phyloP scores from a whole-genome alignment of 495 filamentous ascomycete genomes.

The Aspergillus funiculosus region DNA sequence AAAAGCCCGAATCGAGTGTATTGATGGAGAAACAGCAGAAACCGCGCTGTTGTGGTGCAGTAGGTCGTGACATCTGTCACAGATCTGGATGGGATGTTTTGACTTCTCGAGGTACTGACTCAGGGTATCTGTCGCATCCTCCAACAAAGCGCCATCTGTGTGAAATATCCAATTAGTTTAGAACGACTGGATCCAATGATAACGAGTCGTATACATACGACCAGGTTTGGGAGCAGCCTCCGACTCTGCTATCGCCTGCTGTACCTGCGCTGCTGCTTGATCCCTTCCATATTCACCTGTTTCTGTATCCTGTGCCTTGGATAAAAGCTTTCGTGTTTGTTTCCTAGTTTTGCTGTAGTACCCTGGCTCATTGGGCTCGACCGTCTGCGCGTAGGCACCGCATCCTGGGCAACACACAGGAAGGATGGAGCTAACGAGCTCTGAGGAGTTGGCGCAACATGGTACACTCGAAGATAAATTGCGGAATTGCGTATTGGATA shows the following conservation, averaged over 20 bases:
- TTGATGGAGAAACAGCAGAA: slow-evolving; percentile 67
- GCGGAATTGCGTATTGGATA: slow-evolving; percentile 16
- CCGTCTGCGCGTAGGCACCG: slow-evolving; percentile 73
- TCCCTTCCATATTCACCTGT: slow-evolving; percentile 14
- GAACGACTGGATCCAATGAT: not conserved
- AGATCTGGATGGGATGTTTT: slow-evolving; percentile 46
- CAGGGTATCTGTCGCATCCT: slow-evolving; percentile 28
- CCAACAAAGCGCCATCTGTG: slow-evolving; percentile 39
- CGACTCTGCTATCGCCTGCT: slow-evolving; percentile 1
- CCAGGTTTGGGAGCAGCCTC: slow-evolving; percentile 17
- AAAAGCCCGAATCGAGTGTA: slow-evolving; percentile 72
- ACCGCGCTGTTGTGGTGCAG: slow-evolving; percentile 64
- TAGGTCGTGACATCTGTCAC: slow-evolving; percentile 80
- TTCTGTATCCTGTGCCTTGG: slow-evolving; percentile 26
- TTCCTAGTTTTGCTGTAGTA: slow-evolving; percentile 62
- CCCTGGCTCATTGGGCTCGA: slow-evolving; percentile 64
- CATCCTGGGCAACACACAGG: slow-evolving; percentile 71
- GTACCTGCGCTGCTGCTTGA: slow-evolving; percentile 20
- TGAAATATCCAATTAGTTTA: slow-evolving; percentile 13
- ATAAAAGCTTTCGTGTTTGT: slow-evolving; percentile 31
- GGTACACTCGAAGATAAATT: slow-evolving; percentile 20
- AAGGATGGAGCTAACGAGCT: slow-evolving; percentile 18
- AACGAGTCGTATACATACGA: slow-evolving; percentile 15
- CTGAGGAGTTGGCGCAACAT: not conserved
- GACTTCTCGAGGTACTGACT: slow-evolving; percentile 17